phyloP scores from a whole-genome alignment of 495 filamentous ascomycete species.

The Hamigera avellanea region DNA sequence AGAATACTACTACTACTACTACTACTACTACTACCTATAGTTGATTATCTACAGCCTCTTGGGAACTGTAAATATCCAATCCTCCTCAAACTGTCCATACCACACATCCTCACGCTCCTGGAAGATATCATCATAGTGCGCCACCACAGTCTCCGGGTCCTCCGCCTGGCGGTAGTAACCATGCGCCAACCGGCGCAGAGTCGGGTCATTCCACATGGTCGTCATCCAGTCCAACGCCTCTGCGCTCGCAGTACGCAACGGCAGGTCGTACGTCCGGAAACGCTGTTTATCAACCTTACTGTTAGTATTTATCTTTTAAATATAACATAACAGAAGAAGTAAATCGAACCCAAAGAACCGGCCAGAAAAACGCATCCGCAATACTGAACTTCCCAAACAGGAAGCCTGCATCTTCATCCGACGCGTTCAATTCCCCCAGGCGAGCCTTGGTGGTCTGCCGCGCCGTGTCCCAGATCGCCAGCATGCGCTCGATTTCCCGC shows the following conservation, averaged over 20 bases:
- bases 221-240: constrained; percentile 33
- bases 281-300: constrained; percentile 16
- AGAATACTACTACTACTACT: too few relatives aligned
- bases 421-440: constrained; percentile 11
- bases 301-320: constrained; percentile 2
- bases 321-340: background rate
- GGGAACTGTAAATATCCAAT: constrained; percentile 23
- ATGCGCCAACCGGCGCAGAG: constrained; percentile 15
- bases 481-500: constrained; percentile 15
- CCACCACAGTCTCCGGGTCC: constrained; percentile 23
- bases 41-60: too few relatives aligned
- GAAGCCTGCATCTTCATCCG: constrained; percentile 15
- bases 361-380: constrained; percentile 26
- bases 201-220: constrained; percentile 37
- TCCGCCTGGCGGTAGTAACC: constrained; percentile 29
- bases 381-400: constrained; percentile 25
- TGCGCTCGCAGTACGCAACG: constrained; percentile 20
- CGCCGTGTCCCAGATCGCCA: constrained; percentile 13
- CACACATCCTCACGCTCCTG: constrained; percentile 18
- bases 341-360: constrained; percentile 25
- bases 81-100: constrained; percentile 21
- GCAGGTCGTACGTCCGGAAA: constrained; percentile 32
- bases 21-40: too few relatives aligned
- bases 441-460: constrained; percentile 12
- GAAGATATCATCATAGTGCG: constrained; percentile 31